Percentiles rank a stretch among this genome's conserved stretches.
Conservation (phyloP, 2,329 filamentous ascomycete genomes). For the Westerdykella sp. region DNA sequence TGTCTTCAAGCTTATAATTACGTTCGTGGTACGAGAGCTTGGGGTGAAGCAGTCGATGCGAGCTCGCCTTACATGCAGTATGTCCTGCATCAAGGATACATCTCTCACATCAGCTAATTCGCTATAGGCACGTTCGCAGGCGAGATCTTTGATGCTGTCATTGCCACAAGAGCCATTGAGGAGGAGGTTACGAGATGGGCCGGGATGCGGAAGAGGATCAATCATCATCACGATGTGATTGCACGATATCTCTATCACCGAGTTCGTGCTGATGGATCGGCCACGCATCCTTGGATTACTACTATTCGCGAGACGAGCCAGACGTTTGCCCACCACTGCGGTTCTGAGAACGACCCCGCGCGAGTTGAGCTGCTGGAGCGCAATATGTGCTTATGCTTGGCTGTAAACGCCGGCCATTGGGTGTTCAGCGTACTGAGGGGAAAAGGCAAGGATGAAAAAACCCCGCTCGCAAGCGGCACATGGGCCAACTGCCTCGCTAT, state of each 20-base stretch:
- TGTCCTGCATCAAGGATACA: background rate
- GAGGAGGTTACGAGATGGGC: too few species aligned
- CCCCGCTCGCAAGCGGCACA: background rate
- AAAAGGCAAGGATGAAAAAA: background rate
- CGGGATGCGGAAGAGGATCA: too few species aligned
- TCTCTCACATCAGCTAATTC: too few species aligned
- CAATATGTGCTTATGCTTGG: background rate
- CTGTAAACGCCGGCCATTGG: background rate
- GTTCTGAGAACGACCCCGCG: background rate
- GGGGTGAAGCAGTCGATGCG: background rate
- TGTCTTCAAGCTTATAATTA: background rate
- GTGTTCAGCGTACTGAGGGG: too few species aligned
- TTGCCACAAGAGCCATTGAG: too few species aligned
- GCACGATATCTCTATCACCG: background rate
- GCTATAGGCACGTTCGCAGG: too few species aligned
- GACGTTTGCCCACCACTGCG: background rate
- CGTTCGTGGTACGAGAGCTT: background rate
- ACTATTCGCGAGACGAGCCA: background rate
- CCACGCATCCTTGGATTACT: background rate
- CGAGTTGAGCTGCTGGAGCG: conserved; percentile 1
- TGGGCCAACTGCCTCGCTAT: conserved; percentile 1
- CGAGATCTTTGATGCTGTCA: too few species aligned
- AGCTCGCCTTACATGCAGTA: background rate
- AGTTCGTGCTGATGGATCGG: background rate
- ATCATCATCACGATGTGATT: too few species aligned